Conservation (phyloP, 768 basidiomycete species). For the Cystofilobasidium bisporidii region DNA sequence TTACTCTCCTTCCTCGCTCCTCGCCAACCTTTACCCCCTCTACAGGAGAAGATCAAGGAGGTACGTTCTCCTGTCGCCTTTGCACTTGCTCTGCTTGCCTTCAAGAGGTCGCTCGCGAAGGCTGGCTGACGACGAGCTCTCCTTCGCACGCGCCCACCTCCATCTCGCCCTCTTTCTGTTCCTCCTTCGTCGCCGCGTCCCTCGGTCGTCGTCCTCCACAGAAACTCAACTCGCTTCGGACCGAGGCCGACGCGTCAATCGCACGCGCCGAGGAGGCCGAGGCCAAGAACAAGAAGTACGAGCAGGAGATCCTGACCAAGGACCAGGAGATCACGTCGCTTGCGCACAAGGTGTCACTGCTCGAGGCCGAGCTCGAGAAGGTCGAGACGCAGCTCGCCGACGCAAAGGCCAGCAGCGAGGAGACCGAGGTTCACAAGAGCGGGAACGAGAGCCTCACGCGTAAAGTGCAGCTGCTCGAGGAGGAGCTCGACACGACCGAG, state of each 20-base stretch:
- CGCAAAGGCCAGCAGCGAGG: conserved; percentile 55
- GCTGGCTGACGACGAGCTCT: not conserved
- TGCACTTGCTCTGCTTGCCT: not conserved
- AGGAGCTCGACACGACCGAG: conserved; percentile 90
- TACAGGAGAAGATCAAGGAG: conserved; percentile 47
- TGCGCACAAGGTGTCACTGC: conserved; percentile 52
- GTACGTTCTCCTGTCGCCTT: conserved; percentile 34
- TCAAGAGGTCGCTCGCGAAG: no score
- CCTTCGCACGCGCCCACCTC: conserved; percentile 30
- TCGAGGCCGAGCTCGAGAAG: conserved; percentile 60
- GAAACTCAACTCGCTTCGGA: conserved; percentile 58
- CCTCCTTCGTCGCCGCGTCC: not conserved
- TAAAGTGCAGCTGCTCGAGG: conserved; percentile 85
- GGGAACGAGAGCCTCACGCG: conserved; percentile 63
- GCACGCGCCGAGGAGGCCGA: conserved; percentile 81
- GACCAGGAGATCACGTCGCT: conserved; percentile 82
- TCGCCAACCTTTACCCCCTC: no score
- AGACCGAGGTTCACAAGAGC: conserved; percentile 60
- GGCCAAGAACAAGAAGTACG: conserved; percentile 45
- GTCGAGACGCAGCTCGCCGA: conserved; percentile 57
- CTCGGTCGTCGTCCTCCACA: conserved; percentile 24
- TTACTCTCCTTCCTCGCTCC: no score
- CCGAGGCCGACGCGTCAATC: conserved; percentile 72
- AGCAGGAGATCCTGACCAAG: conserved; percentile 53
- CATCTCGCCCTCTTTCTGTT: not conserved